Evolutionary conservation across 1,284 basidiomycete species (phyloP).

Genomic region (Mycosarcoma mackinlayi): DNA sequence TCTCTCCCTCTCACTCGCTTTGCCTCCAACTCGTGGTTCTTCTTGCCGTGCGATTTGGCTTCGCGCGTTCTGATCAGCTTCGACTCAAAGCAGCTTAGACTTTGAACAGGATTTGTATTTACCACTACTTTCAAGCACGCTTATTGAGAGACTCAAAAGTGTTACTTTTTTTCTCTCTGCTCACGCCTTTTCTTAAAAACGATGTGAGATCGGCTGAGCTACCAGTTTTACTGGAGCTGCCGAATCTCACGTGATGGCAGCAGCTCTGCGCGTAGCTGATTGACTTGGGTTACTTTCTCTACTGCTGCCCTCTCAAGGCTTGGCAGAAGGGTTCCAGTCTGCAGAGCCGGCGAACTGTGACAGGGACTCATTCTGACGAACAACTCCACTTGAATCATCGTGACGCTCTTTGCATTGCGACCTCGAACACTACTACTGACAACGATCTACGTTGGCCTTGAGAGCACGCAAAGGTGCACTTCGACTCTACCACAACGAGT

Average conservation of each 20-base stretch:
- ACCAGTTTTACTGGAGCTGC: too few species aligned
- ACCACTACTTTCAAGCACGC: too few species aligned
- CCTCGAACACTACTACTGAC: too few species aligned
- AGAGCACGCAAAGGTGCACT: too few species aligned
- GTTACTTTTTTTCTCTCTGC: not conserved
- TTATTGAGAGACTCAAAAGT: not conserved
- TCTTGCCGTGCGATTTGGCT: conserved; percentile 17
- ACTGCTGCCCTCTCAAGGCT: too few species aligned
- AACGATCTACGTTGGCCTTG: too few species aligned
- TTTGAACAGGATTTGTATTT: conserved; percentile 15
- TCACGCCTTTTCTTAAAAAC: not conserved
- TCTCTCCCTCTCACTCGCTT: not conserved
- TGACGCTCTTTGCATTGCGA: not conserved
- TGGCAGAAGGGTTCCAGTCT: not conserved
- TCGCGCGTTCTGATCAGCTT: conserved; percentile 15
- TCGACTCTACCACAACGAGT: too few species aligned
- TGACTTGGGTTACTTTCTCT: conserved; percentile 8
- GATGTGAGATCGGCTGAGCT: conserved; percentile 12
- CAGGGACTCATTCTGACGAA: not conserved
- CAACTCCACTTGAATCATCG: not conserved
- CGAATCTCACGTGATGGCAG: conserved; percentile 5
- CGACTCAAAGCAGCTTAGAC: too few species aligned
- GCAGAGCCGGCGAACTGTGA: not conserved
- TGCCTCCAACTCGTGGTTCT: too few species aligned
- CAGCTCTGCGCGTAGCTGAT: not conserved